Percentiles rank a stretch among this genome's conserved stretches.
These are phyloP conservation scores for Colletotrichum sidae DNA, from an alignment of 2,329 filamentous ascomycete genomes.

Conservation along the genomic window DNA sequence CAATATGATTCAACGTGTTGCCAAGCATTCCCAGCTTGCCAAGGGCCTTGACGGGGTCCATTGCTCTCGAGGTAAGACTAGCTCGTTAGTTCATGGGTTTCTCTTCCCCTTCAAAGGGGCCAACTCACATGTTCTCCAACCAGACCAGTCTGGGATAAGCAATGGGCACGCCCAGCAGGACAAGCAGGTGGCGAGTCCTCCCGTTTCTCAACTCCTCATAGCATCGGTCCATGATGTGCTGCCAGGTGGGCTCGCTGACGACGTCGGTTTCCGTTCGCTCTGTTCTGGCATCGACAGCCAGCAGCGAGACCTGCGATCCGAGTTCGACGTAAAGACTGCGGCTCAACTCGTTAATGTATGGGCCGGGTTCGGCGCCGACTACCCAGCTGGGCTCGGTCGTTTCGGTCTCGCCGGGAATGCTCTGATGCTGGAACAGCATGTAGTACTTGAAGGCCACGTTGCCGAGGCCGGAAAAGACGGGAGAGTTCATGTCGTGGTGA, in stretches of 20 bases:
- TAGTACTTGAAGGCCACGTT: slow-evolving; percentile 98
- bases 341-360: slow-evolving; percentile 89
- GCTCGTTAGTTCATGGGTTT: slow-evolving; percentile 45
- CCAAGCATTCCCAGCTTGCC: slow-evolving; percentile 85
- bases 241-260: slow-evolving; percentile 83
- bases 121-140: slow-evolving; percentile 75
- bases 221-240: slow-evolving; percentile 86
- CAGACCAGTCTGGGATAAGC: slow-evolving; percentile 81
- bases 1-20: slow-evolving; percentile 86
- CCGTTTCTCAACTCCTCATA: slow-evolving; percentile 85
- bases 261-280: slow-evolving; percentile 89
- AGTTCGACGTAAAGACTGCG: slow-evolving; percentile 88
- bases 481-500: slow-evolving; percentile 89
- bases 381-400: slow-evolving; percentile 91
- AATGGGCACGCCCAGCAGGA: slow-evolving; percentile 86
- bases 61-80: slow-evolving; percentile 83
- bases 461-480: slow-evolving; percentile 90
- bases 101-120: slow-evolving; percentile 2
- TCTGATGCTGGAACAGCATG: slow-evolving; percentile 98
- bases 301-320: slow-evolving; percentile 81
- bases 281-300: slow-evolving; percentile 91
- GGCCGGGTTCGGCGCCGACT: slow-evolving; percentile 81
- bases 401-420: slow-evolving; percentile 82
- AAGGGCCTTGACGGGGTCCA: slow-evolving; percentile 91
- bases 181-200: slow-evolving; percentile 88